Percentiles rank a stretch among this genome's conserved stretches.
Evolutionary conservation across 208 protist genomes (phyloP).

Genomic region (Leishmania braziliensis): DNA sequence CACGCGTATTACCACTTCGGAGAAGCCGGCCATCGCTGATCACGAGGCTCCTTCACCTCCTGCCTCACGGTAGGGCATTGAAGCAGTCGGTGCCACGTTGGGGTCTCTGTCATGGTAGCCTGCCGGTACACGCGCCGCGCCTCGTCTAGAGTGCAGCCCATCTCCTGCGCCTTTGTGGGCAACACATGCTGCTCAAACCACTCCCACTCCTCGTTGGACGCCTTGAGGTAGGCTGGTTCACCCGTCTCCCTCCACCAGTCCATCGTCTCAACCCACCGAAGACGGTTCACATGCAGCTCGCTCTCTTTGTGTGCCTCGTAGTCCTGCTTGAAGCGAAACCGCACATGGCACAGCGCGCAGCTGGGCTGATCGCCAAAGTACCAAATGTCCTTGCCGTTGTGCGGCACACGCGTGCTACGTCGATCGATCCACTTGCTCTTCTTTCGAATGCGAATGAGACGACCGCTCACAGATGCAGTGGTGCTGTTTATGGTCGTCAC

Average conservation of each 20-base stretch:
- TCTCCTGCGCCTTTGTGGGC: constrained; percentile 58
- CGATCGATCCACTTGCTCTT: constrained; percentile 91
- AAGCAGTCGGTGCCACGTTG: constrained; percentile 66
- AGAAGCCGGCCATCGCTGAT: constrained; percentile 89
- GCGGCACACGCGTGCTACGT: constrained; percentile 76
- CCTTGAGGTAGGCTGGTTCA: constrained; percentile 63
- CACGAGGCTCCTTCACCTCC: constrained; percentile 86
- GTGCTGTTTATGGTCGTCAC: constrained; percentile 77
- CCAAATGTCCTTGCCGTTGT: constrained; percentile 89
- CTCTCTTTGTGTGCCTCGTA: constrained; percentile 92
- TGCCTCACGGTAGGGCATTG: constrained; percentile 62
- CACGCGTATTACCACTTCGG: constrained; percentile 76
- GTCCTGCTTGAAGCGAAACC: constrained; percentile 92
- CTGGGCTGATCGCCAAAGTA: constrained; percentile 88
- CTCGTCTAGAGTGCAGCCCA: constrained; percentile 62
- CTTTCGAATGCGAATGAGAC: constrained; percentile 88
- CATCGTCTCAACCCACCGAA: constrained; percentile 90
- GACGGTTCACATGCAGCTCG: constrained; percentile 81
- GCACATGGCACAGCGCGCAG: constrained; percentile 87
- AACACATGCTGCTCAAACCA: constrained; percentile 79
- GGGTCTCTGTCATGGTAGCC: constrained; percentile 66
- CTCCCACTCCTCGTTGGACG: constrained; percentile 57
- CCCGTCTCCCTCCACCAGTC: constrained; percentile 81
- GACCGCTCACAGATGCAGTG: constrained; percentile 74
- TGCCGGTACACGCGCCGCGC: constrained; percentile 51